phyloP scores from a whole-genome alignment of 306 rosid species.

The Quercus glauca region DNA sequence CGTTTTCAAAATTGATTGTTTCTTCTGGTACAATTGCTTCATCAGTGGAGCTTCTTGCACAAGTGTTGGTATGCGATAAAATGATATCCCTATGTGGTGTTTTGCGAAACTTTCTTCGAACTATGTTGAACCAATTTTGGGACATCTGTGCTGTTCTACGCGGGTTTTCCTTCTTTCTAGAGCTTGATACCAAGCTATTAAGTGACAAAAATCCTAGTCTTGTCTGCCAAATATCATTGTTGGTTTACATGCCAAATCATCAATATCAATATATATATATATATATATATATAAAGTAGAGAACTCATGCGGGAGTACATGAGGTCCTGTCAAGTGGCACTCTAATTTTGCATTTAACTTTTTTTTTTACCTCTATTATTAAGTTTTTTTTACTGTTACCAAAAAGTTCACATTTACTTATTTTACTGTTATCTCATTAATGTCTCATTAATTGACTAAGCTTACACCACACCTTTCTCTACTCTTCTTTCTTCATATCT shows the following conservation, averaged over 20 bases:
- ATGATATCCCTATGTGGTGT: slow-evolving; percentile 35
- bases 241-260: background rate
- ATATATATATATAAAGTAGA: no score
- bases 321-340: no score
- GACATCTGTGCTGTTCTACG: slow-evolving; percentile 31
- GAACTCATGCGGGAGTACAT: no score
- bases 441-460: no score
- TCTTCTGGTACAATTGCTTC: background rate
- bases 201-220: background rate
- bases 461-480: no score
- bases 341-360: no score
- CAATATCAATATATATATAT: no score
- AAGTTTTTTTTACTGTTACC: no score
- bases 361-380: no score
- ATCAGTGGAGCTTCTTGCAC: slow-evolving; percentile 22
- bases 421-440: no score
- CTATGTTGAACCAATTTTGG: slow-evolving; percentile 42
- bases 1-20: background rate
- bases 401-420: no score
- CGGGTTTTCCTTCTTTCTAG: background rate
- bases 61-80: slow-evolving; percentile 30
- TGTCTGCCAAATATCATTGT: background rate
- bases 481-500: no score
- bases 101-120: slow-evolving; percentile 39
- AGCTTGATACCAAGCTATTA: background rate